Conservation (phyloP, 257 asterid species). For the Cruciata laevipes region DNA sequence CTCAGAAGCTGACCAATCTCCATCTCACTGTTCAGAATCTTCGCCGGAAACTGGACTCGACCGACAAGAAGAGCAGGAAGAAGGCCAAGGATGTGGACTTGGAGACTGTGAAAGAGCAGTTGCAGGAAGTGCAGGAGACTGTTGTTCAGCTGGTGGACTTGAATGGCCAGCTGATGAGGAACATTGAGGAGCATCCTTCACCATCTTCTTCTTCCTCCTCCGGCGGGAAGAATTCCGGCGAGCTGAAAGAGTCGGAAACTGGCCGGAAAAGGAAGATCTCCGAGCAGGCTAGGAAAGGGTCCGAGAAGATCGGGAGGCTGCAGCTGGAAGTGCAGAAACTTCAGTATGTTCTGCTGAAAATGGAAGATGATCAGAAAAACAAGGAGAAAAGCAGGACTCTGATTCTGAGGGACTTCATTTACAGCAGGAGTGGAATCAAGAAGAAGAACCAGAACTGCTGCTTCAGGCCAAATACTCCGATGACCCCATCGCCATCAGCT, state of each 20-base stretch:
- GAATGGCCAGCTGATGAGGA: slow-evolving; percentile 56
- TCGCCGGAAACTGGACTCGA: slow-evolving; percentile 45
- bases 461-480: slow-evolving; percentile 46
- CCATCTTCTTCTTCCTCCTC: slow-evolving; percentile 19
- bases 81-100: slow-evolving; percentile 38
- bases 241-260: slow-evolving; percentile 37
- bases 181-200: slow-evolving; percentile 46
- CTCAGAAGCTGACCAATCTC: slow-evolving; percentile 48
- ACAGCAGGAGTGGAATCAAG: slow-evolving; percentile 41
- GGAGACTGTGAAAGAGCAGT: slow-evolving; percentile 51
- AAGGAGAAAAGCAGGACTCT: slow-evolving; percentile 40
- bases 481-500: slow-evolving; percentile 31
- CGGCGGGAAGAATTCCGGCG: slow-evolving; percentile 37
- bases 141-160: slow-evolving; percentile 50
- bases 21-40: slow-evolving; percentile 41
- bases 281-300: slow-evolving; percentile 71
- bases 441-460: slow-evolving; percentile 66
- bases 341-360: slow-evolving; percentile 47
- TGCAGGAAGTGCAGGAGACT: slow-evolving; percentile 70
- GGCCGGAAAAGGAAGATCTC: slow-evolving; percentile 40
- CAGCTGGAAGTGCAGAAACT: slow-evolving; percentile 70
- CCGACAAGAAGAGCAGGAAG: slow-evolving; percentile 32
- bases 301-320: slow-evolving; percentile 55
- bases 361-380: slow-evolving; percentile 62
- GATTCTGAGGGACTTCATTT: slow-evolving; percentile 63